Percentiles rank a stretch among this genome's conserved stretches.
These are phyloP conservation scores for Agrocybe chaxingu DNA, from an alignment of 768 basidiomycete genomes.

Conservation along the genomic window DNA sequence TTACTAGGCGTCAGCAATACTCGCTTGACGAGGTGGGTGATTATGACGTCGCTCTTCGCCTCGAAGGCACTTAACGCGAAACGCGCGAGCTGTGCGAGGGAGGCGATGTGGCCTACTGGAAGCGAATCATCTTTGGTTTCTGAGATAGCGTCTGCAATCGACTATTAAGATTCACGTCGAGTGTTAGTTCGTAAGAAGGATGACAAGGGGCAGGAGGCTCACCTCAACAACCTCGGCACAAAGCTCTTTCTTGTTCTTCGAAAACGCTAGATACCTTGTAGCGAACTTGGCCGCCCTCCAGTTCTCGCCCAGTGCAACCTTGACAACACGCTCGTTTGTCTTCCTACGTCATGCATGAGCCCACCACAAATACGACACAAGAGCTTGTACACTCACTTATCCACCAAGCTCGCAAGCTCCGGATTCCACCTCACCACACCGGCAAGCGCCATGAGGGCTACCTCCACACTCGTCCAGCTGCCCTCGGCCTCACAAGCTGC, in stretches of 20 bases:
- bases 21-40: conserved; percentile 66
- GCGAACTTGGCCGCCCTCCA: conserved; percentile 82
- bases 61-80: conserved; percentile 75
- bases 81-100: conserved; percentile 71
- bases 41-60: conserved; percentile 69
- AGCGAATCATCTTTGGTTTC: conserved; percentile 44
- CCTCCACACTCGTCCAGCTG: conserved; percentile 44
- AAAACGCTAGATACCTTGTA: conserved; percentile 65
- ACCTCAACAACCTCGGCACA: conserved; percentile 67
- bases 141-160: conserved; percentile 49
- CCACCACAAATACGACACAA: background rate
- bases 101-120: conserved; percentile 60
- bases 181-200: background rate
- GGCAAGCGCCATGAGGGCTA: conserved; percentile 75
- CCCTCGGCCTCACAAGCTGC: conserved; percentile 55
- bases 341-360: conserved; percentile 39
- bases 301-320: conserved; percentile 57
- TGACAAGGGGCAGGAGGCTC: conserved; percentile 11
- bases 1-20: conserved; percentile 59
- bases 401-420: conserved; percentile 46
- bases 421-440: conserved; percentile 60
- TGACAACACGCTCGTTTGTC: conserved; percentile 59
- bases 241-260: conserved; percentile 46
- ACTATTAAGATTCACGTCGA: conserved; percentile 33
- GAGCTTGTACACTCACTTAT: conserved; percentile 54